A percentile compares a stretch with the other conserved stretches of the same genome.
Conservation (phyloP, 2,329 filamentous ascomycete species). For the Zymoseptoria pseudotritici region DNA sequence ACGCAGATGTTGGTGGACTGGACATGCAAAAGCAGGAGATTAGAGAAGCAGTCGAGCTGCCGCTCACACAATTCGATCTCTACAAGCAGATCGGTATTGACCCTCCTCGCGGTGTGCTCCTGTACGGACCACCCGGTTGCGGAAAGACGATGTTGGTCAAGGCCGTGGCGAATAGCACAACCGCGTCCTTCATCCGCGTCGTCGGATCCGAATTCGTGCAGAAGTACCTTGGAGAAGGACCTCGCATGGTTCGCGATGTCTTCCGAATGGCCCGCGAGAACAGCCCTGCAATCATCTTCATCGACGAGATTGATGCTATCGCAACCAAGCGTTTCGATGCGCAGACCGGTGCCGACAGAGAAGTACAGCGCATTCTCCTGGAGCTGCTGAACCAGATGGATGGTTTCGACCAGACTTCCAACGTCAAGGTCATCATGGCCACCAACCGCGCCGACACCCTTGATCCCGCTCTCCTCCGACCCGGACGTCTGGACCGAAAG, state of each 20-base stretch:
- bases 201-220: constrained; percentile 98
- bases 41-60: constrained; percentile 91
- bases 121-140: constrained; percentile 92
- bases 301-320: constrained; percentile 98
- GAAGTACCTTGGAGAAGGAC: constrained; percentile 95
- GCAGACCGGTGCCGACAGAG: constrained; percentile 93
- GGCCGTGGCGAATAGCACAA: constrained; percentile 96
- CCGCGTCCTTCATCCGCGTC: constrained; percentile 95
- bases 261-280: constrained; percentile 99
- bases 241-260: constrained; percentile 97
- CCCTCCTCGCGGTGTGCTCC: constrained; percentile 86
- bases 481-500: constrained; percentile 92
- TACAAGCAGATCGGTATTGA: constrained; percentile 99
- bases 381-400: constrained; percentile 99
- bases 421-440: constrained; percentile 99
- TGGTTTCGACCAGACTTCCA: constrained; percentile 96
- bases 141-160: constrained; percentile 98
- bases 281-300: constrained; percentile 97
- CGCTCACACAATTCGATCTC: constrained; percentile 93
- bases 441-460: constrained; percentile 97
- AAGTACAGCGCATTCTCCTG: constrained; percentile 96
- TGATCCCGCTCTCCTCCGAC: constrained; percentile 87
- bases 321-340: constrained; percentile 99
- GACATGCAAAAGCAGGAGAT: constrained; percentile 99
- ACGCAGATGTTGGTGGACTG: constrained; percentile 92